Evolutionary conservation across 495 filamentous ascomycete genomes (phyloP).

Genomic region (Trichoderma asperelloides): DNA sequence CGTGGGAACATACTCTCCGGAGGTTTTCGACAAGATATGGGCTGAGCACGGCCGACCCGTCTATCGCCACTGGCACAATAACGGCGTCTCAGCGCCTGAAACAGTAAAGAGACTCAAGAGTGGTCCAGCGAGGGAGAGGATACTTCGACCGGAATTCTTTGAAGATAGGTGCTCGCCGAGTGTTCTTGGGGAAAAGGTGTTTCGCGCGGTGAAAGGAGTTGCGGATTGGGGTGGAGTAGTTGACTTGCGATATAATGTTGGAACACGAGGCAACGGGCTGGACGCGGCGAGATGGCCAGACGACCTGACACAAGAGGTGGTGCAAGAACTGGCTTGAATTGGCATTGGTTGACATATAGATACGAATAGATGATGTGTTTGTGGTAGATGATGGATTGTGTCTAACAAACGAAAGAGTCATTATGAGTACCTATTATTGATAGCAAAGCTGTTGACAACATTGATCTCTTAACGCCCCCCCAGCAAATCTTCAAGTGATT

Average conservation of each 20-base stretch:
- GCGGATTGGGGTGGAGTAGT: not conserved
- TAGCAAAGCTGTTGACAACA: not conserved
- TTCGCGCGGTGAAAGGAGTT: not conserved
- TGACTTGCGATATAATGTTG: not conserved
- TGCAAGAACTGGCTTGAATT: not conserved
- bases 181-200: not conserved
- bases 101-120: not conserved
- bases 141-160: not conserved
- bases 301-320: not conserved
- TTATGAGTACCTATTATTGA: not conserved
- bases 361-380: too few species aligned
- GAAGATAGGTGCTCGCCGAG: not conserved
- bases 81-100: not conserved
- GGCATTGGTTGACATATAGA: too few species aligned
- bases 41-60: not conserved
- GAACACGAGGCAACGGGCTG: not conserved
- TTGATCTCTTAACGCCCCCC: too few species aligned
- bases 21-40: not conserved
- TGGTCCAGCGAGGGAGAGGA: not conserved
- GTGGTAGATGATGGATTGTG: not conserved
- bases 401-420: not conserved
- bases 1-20: constrained; percentile 38
- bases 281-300: not conserved
- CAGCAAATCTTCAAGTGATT: not conserved
- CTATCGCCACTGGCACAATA: not conserved